Percentiles rank a stretch among this genome's conserved stretches.
phyloP scores from a whole-genome alignment of 495 filamentous ascomycete species.

The Tuber melanosporum region DNA sequence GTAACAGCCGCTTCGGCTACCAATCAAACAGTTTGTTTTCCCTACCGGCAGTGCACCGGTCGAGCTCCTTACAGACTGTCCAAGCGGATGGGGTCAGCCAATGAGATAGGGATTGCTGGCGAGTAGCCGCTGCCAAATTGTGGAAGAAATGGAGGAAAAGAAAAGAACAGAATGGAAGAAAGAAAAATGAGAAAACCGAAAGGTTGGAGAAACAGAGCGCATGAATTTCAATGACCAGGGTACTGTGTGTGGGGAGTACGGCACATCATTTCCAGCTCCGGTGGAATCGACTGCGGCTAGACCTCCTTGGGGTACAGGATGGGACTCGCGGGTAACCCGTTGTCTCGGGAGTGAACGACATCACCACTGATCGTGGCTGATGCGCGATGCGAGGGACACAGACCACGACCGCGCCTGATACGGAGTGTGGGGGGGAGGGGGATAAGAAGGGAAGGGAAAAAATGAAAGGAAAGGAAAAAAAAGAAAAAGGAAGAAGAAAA shows the following conservation, averaged over 20 bases:
- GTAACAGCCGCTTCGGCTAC: constrained; percentile 10
- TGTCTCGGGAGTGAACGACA: neutral
- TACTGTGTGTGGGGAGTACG: neutral
- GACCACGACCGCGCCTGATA: neutral
- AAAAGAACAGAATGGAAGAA: neutral
- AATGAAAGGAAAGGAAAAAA: too few species aligned
- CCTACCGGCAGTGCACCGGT: constrained; percentile 10
- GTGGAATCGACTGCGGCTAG: neutral
- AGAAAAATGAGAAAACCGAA: neutral
- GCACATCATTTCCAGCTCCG: neutral
- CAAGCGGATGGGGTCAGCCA: neutral
- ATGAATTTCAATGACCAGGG: neutral
- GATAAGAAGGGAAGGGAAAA: too few species aligned
- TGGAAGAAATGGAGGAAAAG: neutral
- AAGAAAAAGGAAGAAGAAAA: neutral
- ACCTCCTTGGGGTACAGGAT: constrained; percentile 3
- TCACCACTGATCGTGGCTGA: neutral
- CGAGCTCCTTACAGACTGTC: constrained; percentile 25
- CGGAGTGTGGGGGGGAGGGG: neutral
- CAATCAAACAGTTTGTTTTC: neutral
- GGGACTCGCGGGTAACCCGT: neutral
- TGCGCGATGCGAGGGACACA: constrained; percentile 2
- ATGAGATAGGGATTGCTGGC: neutral
- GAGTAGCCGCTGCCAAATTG: neutral
- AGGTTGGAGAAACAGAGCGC: neutral